These are phyloP conservation scores for Tricholoma hemisulphureum DNA, from an alignment of 768 basidiomycete genomes.

Conservation along the genomic window DNA sequence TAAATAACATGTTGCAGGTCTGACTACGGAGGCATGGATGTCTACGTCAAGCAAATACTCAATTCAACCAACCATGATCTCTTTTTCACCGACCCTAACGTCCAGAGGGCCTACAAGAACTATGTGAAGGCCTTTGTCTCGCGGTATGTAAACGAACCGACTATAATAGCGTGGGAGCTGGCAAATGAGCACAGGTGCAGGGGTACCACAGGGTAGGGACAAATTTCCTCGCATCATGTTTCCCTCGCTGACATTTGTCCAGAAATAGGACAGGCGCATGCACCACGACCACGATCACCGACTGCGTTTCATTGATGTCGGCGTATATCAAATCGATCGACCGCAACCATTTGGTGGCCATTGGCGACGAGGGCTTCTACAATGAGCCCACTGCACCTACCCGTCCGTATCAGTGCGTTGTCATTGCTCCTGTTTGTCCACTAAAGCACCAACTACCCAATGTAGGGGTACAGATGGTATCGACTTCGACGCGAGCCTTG, in stretches of 20 bases:
- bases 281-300: constrained; percentile 17
- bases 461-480: constrained; percentile 54
- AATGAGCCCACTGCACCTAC: constrained; percentile 48
- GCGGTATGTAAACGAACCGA: too few species aligned
- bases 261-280: constrained; percentile 19
- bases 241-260: neutral
- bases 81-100: too few species aligned
- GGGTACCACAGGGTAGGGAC: constrained; percentile 38
- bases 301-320: constrained; percentile 16
- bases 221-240: neutral
- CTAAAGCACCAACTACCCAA: neutral
- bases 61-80: too few species aligned
- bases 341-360: constrained; percentile 19
- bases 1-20: too few species aligned
- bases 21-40: too few species aligned
- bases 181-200: constrained; percentile 47
- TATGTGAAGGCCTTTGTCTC: too few species aligned
- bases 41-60: too few species aligned
- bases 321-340: constrained; percentile 23
- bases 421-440: neutral
- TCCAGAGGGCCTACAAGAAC: too few species aligned
- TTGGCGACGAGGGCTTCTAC: constrained; percentile 30
- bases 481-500: constrained; percentile 60
- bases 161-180: constrained; percentile 48
- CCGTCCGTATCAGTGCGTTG: constrained; percentile 51